Percentiles rank a stretch among this genome's conserved stretches.
These are phyloP conservation scores for Picocystis sp. DNA, from an alignment of 163 green algal species.

Conservation along the genomic window DNA sequence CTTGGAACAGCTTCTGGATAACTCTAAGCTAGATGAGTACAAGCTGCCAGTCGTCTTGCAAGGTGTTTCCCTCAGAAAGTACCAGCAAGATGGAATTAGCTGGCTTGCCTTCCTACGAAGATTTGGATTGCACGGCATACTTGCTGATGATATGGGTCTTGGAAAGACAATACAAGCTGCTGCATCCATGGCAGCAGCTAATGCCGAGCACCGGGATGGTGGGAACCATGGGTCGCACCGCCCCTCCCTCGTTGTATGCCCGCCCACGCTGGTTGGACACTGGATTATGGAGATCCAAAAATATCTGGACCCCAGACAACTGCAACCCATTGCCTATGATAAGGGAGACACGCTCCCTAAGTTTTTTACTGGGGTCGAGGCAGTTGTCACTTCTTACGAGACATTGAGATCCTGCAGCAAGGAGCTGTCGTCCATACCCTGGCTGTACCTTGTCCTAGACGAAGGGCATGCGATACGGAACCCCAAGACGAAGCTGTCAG, in stretches of 20 bases:
- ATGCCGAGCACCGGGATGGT: constrained; percentile 18
- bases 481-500: constrained; percentile 44
- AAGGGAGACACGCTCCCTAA: constrained; percentile 5
- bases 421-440: constrained; percentile 37
- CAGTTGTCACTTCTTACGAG: constrained; percentile 79
- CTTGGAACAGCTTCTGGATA: constrained; percentile 79
- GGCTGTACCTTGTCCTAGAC: constrained; percentile 84
- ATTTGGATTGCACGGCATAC: constrained; percentile 81
- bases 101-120: constrained; percentile 92
- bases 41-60: constrained; percentile 12
- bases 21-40: constrained; percentile 34
- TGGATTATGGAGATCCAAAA: constrained; percentile 76
- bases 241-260: constrained; percentile 81
- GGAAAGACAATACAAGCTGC: constrained; percentile 72
- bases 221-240: constrained; percentile 8
- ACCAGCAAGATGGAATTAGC: constrained; percentile 90
- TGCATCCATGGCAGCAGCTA: constrained; percentile 56
- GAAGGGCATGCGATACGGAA: constrained; percentile 91
- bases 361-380: constrained; percentile 8
- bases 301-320: constrained; percentile 11
- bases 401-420: constrained; percentile 54
- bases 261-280: constrained; percentile 81
- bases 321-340: neutral
- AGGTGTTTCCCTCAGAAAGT: constrained; percentile 44
- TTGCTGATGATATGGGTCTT: constrained; percentile 92